Evolutionary conservation across 2,329 filamentous ascomycete genomes (phyloP).

Genomic region (Daldinia eschscholtzii): DNA sequence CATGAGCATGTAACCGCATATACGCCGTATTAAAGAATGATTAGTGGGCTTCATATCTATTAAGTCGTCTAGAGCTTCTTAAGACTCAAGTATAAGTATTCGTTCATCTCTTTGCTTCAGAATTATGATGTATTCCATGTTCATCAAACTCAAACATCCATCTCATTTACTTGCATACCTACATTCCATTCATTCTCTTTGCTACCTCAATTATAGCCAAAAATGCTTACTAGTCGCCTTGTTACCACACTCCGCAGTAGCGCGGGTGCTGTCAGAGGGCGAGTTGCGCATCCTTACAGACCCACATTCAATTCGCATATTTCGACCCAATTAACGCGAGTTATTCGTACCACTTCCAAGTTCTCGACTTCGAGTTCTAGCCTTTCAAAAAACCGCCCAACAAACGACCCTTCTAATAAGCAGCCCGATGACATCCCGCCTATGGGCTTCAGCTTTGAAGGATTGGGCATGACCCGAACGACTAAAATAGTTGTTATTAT

Average conservation of each 20-base stretch:
- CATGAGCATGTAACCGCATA: conserved; percentile 4
- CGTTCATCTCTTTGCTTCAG: neutral
- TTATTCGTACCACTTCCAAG: neutral
- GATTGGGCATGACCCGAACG: conserved; percentile 49
- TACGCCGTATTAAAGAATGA: conserved; percentile 6
- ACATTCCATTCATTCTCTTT: neutral
- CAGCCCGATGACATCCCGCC: conserved; percentile 35
- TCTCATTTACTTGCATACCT: too few relatives aligned
- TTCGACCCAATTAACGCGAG: conserved; percentile 13
- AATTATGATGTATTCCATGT: neutral
- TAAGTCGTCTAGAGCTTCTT: neutral
- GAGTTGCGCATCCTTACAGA: conserved; percentile 12
- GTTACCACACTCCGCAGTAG: conserved; percentile 18
- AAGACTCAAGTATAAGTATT: conserved; percentile 5
- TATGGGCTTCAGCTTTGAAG: conserved; percentile 47
- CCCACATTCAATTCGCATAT: conserved; percentile 19
- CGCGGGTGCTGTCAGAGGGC: conserved; percentile 28
- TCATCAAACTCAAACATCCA: neutral
- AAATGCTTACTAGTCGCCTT: conserved; percentile 33
- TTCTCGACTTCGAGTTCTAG: conserved; percentile 31
- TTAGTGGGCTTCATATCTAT: neutral
- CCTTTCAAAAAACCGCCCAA: conserved; percentile 18
- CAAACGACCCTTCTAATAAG: conserved; percentile 9
- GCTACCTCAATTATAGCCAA: neutral
- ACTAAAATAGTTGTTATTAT: conserved; percentile 49